Conservation (phyloP, 805 yeast genomes). For the Ogataea pini region DNA sequence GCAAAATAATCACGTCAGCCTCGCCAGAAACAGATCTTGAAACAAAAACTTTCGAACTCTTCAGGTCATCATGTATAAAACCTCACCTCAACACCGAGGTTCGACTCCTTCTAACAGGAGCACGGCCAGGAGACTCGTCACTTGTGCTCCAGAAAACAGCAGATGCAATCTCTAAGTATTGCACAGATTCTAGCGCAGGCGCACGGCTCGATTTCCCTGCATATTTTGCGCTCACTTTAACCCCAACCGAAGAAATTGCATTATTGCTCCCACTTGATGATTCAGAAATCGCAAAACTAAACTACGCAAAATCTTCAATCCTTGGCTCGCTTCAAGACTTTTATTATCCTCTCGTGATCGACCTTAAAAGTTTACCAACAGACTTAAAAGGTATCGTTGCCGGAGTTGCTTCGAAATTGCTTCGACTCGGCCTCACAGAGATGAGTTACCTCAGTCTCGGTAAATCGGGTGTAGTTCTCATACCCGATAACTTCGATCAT, state of each 20-base stretch:
- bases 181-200: constrained; percentile 15
- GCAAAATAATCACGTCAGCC: not conserved
- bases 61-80: constrained; percentile 39
- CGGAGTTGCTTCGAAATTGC: constrained; percentile 55
- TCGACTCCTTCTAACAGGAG: constrained; percentile 56
- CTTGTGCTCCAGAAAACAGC: constrained; percentile 46
- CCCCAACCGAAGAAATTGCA: constrained; percentile 52
- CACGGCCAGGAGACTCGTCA: constrained; percentile 50
- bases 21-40: constrained; percentile 34
- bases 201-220: constrained; percentile 34
- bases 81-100: constrained; percentile 45
- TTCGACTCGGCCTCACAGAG: constrained; percentile 39
- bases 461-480: constrained; percentile 56
- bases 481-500: constrained; percentile 46
- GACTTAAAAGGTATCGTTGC: constrained; percentile 69
- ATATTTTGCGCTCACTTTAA: constrained; percentile 54
- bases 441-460: constrained; percentile 66
- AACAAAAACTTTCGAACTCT: constrained; percentile 37
- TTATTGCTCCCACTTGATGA: constrained; percentile 47
- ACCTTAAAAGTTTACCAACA: constrained; percentile 52
- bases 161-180: constrained; percentile 32
- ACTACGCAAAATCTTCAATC: constrained; percentile 42
- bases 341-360: constrained; percentile 57
- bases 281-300: constrained; percentile 37
- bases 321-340: constrained; percentile 60